phyloP scores from a whole-genome alignment of 2,329 filamentous ascomycete species.

The Aspergillus sp. region DNA sequence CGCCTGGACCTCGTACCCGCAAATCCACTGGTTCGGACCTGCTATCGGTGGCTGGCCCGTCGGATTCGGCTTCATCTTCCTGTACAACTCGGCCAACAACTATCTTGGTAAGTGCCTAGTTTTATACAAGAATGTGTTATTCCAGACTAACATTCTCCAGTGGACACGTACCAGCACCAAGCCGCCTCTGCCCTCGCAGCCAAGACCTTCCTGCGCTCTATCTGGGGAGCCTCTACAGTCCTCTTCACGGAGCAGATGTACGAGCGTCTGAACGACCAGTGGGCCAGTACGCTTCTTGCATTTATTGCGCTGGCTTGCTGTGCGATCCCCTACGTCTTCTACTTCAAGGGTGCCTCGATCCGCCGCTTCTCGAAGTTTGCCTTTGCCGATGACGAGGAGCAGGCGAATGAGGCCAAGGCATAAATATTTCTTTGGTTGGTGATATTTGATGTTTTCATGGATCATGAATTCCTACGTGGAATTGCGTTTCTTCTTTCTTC shows the following conservation, averaged over 20 bases:
- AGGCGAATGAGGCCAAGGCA: slow-evolving; percentile 15
- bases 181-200: slow-evolving; percentile 78
- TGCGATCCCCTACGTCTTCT: slow-evolving; percentile 80
- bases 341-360: slow-evolving; percentile 71
- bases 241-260: slow-evolving; percentile 86
- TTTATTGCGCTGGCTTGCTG: slow-evolving; percentile 78
- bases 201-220: slow-evolving; percentile 75
- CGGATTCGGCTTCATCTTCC: slow-evolving; percentile 79
- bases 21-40: slow-evolving; percentile 69
- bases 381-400: slow-evolving; percentile 60
- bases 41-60: slow-evolving; percentile 69
- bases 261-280: slow-evolving; percentile 67
- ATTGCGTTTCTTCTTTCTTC: too few species aligned
- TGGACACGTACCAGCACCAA: slow-evolving; percentile 69
- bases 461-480: too few species aligned
- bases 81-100: slow-evolving; percentile 78
- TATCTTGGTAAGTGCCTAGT: slow-evolving; percentile 52
- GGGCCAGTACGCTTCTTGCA: slow-evolving; percentile 71
- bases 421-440: neutral
- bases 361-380: slow-evolving; percentile 70
- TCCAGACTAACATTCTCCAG: slow-evolving; percentile 26
- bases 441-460: too few species aligned
- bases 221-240: slow-evolving; percentile 76
- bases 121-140: neutral
- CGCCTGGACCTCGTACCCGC: slow-evolving; percentile 66